phyloP scores from a whole-genome alignment of 257 asterid genomes.

The Galeopsis tetrahit region DNA sequence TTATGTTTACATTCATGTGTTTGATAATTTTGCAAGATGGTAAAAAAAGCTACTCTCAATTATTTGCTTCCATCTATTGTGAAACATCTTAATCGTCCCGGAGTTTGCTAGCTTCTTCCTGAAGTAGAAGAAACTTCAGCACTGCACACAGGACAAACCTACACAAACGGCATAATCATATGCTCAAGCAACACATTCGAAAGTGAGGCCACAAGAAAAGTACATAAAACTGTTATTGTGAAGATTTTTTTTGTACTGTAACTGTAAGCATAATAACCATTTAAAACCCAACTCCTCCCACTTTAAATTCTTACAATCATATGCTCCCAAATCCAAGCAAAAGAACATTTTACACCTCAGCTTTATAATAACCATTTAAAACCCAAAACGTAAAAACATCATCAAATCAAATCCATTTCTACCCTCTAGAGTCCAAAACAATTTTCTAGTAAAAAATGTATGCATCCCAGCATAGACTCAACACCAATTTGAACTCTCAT shows the following conservation, averaged over 20 bases:
- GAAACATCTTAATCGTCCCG: not conserved
- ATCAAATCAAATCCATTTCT: not conserved
- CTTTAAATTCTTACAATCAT: too few species aligned
- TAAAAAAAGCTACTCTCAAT: conserved; percentile 20
- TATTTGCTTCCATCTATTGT: conserved; percentile 21
- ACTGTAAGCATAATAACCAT: too few species aligned
- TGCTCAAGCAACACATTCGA: too few species aligned
- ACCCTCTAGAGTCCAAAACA: not conserved
- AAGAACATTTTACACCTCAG: not conserved
- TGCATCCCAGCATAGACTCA: not conserved
- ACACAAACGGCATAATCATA: conserved; percentile 31
- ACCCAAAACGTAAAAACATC: not conserved
- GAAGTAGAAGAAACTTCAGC: conserved; percentile 82
- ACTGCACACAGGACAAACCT: conserved; percentile 96
- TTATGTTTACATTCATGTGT: not conserved
- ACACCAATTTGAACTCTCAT: not conserved
- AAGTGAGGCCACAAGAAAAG: too few species aligned
- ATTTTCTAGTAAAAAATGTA: not conserved
- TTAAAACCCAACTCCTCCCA: too few species aligned
- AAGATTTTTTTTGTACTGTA: too few species aligned
- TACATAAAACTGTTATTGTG: too few species aligned
- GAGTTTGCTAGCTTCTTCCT: conserved; percentile 53
- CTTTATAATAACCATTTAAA: not conserved
- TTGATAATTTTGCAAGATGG: conserved; percentile 12
- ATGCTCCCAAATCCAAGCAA: too few species aligned